These are phyloP conservation scores for Cercospora zeina DNA, from an alignment of 2,329 filamentous ascomycete genomes.

Conservation along the genomic window DNA sequence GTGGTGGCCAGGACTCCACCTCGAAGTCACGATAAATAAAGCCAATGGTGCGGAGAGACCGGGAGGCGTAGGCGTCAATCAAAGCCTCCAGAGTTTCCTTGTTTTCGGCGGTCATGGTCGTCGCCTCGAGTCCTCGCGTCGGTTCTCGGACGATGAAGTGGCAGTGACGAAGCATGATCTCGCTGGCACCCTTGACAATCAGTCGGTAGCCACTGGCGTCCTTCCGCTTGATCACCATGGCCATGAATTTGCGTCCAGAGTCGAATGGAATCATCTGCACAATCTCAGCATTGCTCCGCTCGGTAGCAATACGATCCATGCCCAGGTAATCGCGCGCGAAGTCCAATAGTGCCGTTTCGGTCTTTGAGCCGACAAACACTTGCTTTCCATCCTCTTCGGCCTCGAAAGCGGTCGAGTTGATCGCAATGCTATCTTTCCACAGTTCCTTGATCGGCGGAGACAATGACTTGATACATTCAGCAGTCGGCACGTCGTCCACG, in stretches of 20 bases:
- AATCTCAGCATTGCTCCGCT: conserved; percentile 62
- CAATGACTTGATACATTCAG: conserved; percentile 57
- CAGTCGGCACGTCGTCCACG: conserved; percentile 52
- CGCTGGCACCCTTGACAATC: conserved; percentile 55
- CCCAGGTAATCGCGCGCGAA: conserved; percentile 67
- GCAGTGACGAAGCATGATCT: conserved; percentile 53
- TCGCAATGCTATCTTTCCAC: conserved; percentile 63
- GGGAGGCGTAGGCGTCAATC: conserved; percentile 75
- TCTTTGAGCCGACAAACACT: conserved; percentile 73
- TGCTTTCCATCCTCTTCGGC: conserved; percentile 60
- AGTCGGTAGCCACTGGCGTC: conserved; percentile 58
- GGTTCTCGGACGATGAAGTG: conserved; percentile 59
- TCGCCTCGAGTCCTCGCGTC: conserved; percentile 56
- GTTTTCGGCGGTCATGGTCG: conserved; percentile 58
- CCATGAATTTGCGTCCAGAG: conserved; percentile 69
- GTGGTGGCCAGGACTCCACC: conserved; percentile 68
- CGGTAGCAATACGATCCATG: conserved; percentile 62
- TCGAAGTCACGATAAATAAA: conserved; percentile 82
- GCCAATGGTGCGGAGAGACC: conserved; percentile 81
- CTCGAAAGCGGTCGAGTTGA: conserved; percentile 72
- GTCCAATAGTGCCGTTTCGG: conserved; percentile 70
- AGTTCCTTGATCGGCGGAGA: conserved; percentile 56
- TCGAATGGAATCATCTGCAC: conserved; percentile 62
- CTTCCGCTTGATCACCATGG: conserved; percentile 58
- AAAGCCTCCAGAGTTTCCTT: conserved; percentile 61